phyloP scores from a whole-genome alignment of 345 rosid genomes.

The Camelina laxa region DNA sequence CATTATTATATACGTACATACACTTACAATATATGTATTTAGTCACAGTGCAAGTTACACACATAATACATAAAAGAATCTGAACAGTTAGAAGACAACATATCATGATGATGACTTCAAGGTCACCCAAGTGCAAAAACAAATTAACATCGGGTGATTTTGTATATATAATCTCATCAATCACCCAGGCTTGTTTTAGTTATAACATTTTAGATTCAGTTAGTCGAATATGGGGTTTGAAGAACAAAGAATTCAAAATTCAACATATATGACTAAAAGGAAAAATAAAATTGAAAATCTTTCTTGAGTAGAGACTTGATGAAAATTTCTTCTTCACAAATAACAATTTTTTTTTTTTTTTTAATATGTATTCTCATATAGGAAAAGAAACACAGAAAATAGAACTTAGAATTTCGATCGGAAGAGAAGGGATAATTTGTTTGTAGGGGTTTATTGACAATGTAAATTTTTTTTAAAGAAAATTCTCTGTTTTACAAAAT shows the following conservation, averaged over 20 bases:
- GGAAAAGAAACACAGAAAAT: too few species aligned
- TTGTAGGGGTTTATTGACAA: too few species aligned
- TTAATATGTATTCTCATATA: too few species aligned
- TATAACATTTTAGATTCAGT: neutral
- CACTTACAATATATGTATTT: neutral
- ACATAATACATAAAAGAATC: neutral
- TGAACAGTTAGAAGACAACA: slow-evolving; percentile 2
- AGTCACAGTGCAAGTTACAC: neutral
- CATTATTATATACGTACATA: too few species aligned
- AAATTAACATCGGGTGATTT: neutral
- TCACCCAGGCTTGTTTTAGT: neutral
- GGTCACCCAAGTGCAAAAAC: slow-evolving; percentile 1
- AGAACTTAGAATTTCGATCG: too few species aligned
- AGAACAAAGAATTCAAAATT: neutral
- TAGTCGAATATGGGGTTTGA: neutral
- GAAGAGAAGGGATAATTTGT: too few species aligned
- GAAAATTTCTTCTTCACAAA: too few species aligned
- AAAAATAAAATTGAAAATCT: too few species aligned
- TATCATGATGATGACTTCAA: neutral
- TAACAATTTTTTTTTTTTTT: too few species aligned
- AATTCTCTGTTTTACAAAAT: too few species aligned
- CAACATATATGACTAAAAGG: neutral
- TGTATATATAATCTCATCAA: neutral
- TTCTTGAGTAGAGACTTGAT: neutral
- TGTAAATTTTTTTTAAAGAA: too few species aligned